Base-by-base conservation (phyloP, 2,329 filamentous ascomycete species). In the Fusarium piperis region DNA sequence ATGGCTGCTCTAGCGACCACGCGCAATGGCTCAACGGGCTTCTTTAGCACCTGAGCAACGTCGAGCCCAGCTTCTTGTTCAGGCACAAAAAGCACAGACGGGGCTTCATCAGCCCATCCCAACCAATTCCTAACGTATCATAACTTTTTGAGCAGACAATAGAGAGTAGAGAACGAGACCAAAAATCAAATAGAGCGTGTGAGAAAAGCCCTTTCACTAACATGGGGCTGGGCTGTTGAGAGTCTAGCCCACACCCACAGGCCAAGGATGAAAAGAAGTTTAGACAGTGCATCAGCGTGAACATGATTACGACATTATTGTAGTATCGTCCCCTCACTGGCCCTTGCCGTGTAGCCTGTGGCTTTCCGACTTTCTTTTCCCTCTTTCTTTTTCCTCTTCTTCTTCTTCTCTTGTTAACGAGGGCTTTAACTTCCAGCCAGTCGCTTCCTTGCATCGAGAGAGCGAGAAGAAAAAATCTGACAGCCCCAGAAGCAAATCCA, bases 241-340 rank as follows among this genome's bases (percentile, higher is more conserved):
- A 51, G 41, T 63, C 64, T 65, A 65, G 56, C 56, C 60, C 60
- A 65, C 55, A 61, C 69, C 55, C 59, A 67, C 66, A 59, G 36
- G 53, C 46, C n/a, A 38, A 59, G 32, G 57, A 51, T 30, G n/a
- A 59, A 61, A 36, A 58, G 52, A 60, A 28, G 35, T 38, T 64
- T 26, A 44, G 55, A 52, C 59, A 63, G 38, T 66, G 44, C 46
- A 59, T 56, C 57, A 28, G 30, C 18, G 15, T 51, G 35, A 53
- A 32, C 59, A 53, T 53, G 18, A 61, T 61, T 61, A 61, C 59
- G 46, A 61, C 44, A 61, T 61, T 53, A n/a, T 41, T 44, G 56
- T 41, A 67, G 44, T 60, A 33, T 53, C 23, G 44, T 53, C 33
- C 20, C 20, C 26, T 61, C 20, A 61, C 59, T 53, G 44, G 59